These are phyloP conservation scores for Chamaenerion angustifolium DNA, from an alignment of 345 rosid species.

Conservation along the genomic window DNA sequence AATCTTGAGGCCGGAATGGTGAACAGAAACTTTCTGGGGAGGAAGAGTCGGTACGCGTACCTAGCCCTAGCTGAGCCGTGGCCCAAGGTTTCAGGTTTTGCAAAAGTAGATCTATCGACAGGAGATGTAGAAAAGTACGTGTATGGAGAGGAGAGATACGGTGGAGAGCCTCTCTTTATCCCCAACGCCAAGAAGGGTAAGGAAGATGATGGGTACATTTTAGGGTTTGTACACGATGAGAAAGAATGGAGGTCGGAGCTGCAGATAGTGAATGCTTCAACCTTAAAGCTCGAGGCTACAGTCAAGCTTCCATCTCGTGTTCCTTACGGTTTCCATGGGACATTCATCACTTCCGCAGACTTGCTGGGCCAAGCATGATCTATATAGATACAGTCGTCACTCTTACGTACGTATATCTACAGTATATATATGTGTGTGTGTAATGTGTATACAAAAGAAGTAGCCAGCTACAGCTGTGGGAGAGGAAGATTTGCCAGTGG, in stretches of 20 bases:
- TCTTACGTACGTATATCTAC: no score
- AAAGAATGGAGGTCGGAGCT: conserved; percentile 36
- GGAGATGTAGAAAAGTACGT: conserved; percentile 22
- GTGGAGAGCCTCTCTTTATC: conserved; percentile 55
- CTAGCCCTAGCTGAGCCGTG: conserved; percentile 70
- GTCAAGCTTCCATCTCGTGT: conserved; percentile 48
- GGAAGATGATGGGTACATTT: conserved; percentile 37
- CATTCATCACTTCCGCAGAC: conserved; percentile 34
- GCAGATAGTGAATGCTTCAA: conserved; percentile 30
- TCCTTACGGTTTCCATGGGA: conserved; percentile 72
- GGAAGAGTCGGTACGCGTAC: conserved; percentile 40
- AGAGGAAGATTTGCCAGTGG: conserved; percentile 26
- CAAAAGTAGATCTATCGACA: conserved; percentile 40
- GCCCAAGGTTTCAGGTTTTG: conserved; percentile 59
- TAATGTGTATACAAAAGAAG: no score
- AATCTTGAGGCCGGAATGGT: conserved; percentile 62
- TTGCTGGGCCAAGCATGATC: background rate
- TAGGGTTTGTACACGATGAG: conserved; percentile 57
- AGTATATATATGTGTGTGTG: no score
- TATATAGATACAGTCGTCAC: no score
- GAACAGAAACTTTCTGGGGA: conserved; percentile 26
- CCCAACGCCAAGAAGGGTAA: conserved; percentile 3
- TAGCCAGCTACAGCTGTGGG: no score
- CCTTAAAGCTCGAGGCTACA: conserved; percentile 37
- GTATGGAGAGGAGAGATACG: conserved; percentile 41